A percentile compares a stretch with the other conserved stretches of the same genome.
phyloP scores from a whole-genome alignment of 805 yeast genomes.

The Barnettozyma vustinii region DNA sequence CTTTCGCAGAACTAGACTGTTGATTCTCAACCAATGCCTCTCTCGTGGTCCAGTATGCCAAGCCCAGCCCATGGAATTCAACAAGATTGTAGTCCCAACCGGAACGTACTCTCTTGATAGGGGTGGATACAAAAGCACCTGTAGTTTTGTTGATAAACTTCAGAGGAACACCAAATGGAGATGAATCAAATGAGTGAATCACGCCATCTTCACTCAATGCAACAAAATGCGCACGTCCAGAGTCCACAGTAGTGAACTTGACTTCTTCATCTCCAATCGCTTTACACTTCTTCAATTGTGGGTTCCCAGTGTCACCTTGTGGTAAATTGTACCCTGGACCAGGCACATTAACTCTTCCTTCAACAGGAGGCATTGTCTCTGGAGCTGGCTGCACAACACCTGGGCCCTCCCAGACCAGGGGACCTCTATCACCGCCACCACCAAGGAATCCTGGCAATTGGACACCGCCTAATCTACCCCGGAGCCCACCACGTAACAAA shows the following conservation, averaged over 20 bases:
- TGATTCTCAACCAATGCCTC: slow-evolving; percentile 26
- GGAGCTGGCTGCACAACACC: not conserved
- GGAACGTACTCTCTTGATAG: slow-evolving; percentile 45
- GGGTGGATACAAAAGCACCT: slow-evolving; percentile 17
- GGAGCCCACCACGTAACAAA: not conserved
- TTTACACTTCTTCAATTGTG: not conserved
- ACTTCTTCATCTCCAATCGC: slow-evolving; percentile 12
- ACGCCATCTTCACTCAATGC: slow-evolving; percentile 47
- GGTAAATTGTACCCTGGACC: not conserved
- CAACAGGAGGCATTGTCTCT: not conserved
- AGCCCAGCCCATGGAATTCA: slow-evolving; percentile 42
- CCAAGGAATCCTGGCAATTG: not conserved
- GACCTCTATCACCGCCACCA: not conserved
- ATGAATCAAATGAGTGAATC: slow-evolving; percentile 27
- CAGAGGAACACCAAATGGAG: slow-evolving; percentile 7
- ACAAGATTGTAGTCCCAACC: slow-evolving; percentile 65
- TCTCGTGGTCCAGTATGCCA: slow-evolving; percentile 51
- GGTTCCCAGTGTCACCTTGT: not conserved
- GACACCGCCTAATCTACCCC: not conserved
- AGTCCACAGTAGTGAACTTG: slow-evolving; percentile 43
- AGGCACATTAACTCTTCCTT: not conserved
- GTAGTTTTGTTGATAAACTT: slow-evolving; percentile 6
- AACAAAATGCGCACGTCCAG: slow-evolving; percentile 62
- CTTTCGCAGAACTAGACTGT: slow-evolving; percentile 33
- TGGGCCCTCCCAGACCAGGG: not conserved